These are phyloP conservation scores for Sequoia sempervirens DNA, from an alignment of 75 land plant genomes.

Conservation along the genomic window DNA sequence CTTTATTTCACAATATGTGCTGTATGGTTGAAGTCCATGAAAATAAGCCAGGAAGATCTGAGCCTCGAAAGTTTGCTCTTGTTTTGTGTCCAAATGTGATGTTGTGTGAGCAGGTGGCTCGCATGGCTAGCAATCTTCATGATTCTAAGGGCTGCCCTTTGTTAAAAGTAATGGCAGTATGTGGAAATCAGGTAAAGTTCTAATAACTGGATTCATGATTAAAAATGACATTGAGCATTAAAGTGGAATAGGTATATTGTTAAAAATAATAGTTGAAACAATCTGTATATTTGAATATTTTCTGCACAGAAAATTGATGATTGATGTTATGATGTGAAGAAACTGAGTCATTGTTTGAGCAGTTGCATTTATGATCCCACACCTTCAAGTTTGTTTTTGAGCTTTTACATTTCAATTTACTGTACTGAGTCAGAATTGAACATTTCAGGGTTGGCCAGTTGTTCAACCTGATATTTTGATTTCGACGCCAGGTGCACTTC, in stretches of 20 bases:
- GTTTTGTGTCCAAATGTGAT: conserved; percentile 90
- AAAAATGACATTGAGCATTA: background rate
- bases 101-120: conserved; percentile 86
- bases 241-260: background rate
- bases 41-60: conserved; percentile 2
- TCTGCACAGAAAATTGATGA: background rate
- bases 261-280: background rate
- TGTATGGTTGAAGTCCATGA: conserved; percentile 6
- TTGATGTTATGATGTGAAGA: background rate
- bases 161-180: conserved; percentile 54
- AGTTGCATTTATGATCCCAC: background rate
- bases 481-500: conserved; percentile 87
- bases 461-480: conserved; percentile 72
- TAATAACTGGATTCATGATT: background rate
- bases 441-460: conserved; percentile 86
- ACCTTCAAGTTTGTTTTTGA: background rate
- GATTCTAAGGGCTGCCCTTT: conserved; percentile 50
- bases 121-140: conserved; percentile 68
- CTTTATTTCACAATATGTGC: conserved; percentile 57
- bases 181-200: conserved; percentile 67
- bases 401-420: background rate
- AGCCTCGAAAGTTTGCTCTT: conserved; percentile 32
- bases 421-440: background rate
- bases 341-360: background rate
- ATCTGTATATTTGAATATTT: background rate